Conservation (phyloP, 1,139 yeast species). For the Geotrichum citri-aurantii region DNA sequence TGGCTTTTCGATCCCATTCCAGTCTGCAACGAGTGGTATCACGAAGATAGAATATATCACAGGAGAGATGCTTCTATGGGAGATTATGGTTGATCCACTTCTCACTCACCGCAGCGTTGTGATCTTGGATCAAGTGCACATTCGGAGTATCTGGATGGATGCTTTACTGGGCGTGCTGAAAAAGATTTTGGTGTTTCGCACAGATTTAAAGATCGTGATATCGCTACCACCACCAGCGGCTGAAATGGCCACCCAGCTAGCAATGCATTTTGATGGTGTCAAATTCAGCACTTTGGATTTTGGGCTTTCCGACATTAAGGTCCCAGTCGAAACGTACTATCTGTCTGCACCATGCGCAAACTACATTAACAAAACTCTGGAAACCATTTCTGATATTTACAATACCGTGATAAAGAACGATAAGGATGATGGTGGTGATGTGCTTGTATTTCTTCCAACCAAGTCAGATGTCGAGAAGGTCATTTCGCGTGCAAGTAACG, state of each 20-base stretch:
- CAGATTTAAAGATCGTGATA: slow-evolving; percentile 10
- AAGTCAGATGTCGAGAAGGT: slow-evolving; percentile 87
- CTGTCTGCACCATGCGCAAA: slow-evolving; percentile 70
- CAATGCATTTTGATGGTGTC: slow-evolving; percentile 36
- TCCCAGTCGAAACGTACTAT: slow-evolving; percentile 70
- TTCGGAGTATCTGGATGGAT: slow-evolving; percentile 72
- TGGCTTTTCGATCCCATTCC: slow-evolving; percentile 61
- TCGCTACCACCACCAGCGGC: slow-evolving; percentile 5
- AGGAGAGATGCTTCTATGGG: slow-evolving; percentile 73
- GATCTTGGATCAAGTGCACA: slow-evolving; percentile 87
- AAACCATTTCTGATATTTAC: slow-evolving; percentile 70
- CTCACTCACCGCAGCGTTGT: slow-evolving; percentile 63
- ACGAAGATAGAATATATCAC: slow-evolving; percentile 69
- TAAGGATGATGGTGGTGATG: slow-evolving; percentile 75
- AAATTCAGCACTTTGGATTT: not conserved
- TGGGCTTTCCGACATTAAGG: slow-evolving; percentile 12
- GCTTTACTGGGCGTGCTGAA: slow-evolving; percentile 66
- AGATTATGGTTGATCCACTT: slow-evolving; percentile 57
- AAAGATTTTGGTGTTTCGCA: slow-evolving; percentile 33
- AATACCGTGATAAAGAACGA: slow-evolving; percentile 45
- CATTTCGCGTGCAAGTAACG: slow-evolving; percentile 34
- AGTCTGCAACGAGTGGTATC: slow-evolving; percentile 48
- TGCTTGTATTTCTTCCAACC: slow-evolving; percentile 74
- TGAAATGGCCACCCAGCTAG: slow-evolving; percentile 26
- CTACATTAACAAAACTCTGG: slow-evolving; percentile 67